These are phyloP conservation scores for Blastobotrys arbuscula DNA, from an alignment of 1,139 yeast genomes.

Conservation along the genomic window DNA sequence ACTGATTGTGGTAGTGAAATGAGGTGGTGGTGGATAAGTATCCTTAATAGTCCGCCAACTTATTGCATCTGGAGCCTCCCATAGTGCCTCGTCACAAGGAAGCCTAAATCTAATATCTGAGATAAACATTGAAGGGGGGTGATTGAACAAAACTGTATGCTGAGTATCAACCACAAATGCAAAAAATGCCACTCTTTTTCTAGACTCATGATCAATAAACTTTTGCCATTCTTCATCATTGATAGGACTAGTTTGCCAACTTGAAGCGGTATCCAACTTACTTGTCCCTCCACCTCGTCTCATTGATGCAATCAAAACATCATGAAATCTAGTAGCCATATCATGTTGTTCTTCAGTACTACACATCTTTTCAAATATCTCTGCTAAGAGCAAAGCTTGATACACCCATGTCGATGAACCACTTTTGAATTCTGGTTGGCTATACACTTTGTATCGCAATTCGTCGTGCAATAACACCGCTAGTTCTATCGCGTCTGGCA, in stretches of 20 bases:
- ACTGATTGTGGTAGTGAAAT: constrained; percentile 21
- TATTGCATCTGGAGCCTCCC: constrained; percentile 25
- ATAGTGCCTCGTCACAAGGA: constrained; percentile 26
- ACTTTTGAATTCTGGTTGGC: constrained; percentile 50
- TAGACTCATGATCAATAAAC: constrained; percentile 24
- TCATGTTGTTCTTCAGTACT: constrained; percentile 47
- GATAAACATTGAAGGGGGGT: constrained; percentile 26
- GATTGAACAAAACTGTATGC: constrained; percentile 25
- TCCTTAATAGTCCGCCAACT: constrained; percentile 18
- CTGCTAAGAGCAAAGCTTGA: constrained; percentile 56
- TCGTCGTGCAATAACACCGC: constrained; percentile 50
- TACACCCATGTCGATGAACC: constrained; percentile 60
- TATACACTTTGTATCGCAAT: constrained; percentile 51
- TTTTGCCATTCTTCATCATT: constrained; percentile 22
- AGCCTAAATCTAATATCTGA: constrained; percentile 24
- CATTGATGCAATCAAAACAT: constrained; percentile 27
- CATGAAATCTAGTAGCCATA: constrained; percentile 26
- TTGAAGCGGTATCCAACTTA: background rate
- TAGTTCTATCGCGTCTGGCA: constrained; percentile 30
- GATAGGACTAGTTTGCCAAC: constrained; percentile 1
- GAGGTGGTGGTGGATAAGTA: constrained; percentile 21
- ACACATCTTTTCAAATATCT: constrained; percentile 55
- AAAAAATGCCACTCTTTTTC: constrained; percentile 25
- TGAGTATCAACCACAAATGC: constrained; percentile 28
- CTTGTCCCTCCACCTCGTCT: constrained; percentile 17